Percentiles rank a stretch among this genome's conserved stretches.
phyloP scores from a whole-genome alignment of 139 green algal genomes.

The Ettlia oleoabundans region DNA sequence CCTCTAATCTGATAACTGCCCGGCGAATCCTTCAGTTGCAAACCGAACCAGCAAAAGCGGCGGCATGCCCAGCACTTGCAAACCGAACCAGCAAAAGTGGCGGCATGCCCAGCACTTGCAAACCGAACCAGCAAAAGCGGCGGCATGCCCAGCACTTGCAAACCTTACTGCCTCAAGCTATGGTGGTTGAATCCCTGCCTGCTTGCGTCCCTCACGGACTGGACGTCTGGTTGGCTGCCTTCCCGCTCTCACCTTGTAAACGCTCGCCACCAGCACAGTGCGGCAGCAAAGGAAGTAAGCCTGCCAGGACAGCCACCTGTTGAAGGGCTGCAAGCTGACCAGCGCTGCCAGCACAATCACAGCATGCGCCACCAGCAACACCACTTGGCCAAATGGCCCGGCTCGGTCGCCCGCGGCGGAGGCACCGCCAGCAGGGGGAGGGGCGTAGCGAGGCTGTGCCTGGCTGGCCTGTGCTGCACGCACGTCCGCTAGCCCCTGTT shows the following conservation, averaged over 20 bases:
- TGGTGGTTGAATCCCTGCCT: not conserved
- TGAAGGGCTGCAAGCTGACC: slow-evolving; percentile 39
- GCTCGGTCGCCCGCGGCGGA: not conserved
- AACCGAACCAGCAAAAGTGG: too few relatives aligned
- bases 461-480: too few relatives aligned
- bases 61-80: too few relatives aligned
- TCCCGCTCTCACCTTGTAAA: slow-evolving; percentile 40
- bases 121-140: not conserved
- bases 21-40: too few relatives aligned
- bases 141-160: not conserved
- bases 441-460: not conserved
- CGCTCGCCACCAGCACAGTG: not conserved
- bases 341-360: slow-evolving; percentile 30
- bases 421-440: not conserved
- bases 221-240: not conserved
- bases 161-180: not conserved
- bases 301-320: not conserved
- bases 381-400: slow-evolving; percentile 1
- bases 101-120: not conserved
- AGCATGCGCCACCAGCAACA: slow-evolving; percentile 35
- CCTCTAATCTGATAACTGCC: too few relatives aligned
- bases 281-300: slow-evolving; percentile 40
- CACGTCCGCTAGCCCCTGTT: slow-evolving; percentile 22
- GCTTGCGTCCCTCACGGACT: not conserved
- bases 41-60: too few relatives aligned